These are phyloP conservation scores for Scutellaria baicalensis DNA, from an alignment of 257 asterid species.

Conservation along the genomic window DNA sequence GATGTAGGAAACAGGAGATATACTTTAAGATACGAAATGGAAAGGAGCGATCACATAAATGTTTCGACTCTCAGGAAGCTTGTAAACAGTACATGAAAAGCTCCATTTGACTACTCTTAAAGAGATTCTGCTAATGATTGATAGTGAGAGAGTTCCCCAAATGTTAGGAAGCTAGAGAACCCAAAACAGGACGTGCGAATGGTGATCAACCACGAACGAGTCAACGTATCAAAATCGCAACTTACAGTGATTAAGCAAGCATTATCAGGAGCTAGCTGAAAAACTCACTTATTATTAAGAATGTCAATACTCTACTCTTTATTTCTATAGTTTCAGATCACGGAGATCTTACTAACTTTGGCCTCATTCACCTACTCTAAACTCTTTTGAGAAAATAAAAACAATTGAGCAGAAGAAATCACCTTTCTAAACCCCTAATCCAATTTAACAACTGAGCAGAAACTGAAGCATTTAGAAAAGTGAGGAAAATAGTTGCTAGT, in stretches of 20 bases:
- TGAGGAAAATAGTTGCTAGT: too few relatives aligned
- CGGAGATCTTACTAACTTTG: background rate
- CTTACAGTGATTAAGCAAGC: background rate
- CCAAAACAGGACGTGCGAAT: background rate
- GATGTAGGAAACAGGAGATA: background rate
- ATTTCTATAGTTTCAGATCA: background rate
- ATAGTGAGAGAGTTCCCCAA: background rate
- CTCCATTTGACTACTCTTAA: background rate
- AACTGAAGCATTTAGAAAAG: too few relatives aligned
- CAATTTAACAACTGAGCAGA: too few relatives aligned
- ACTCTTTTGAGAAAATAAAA: too few relatives aligned
- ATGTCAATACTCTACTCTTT: background rate
- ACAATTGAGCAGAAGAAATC: too few relatives aligned
- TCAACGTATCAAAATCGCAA: background rate
- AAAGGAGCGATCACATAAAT: background rate
- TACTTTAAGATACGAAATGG: background rate
- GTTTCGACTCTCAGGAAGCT: background rate
- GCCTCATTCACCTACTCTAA: background rate
- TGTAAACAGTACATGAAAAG: background rate
- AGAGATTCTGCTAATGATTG: background rate
- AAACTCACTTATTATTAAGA: background rate
- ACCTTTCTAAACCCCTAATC: too few relatives aligned
- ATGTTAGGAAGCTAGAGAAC: background rate
- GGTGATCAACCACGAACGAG: background rate
- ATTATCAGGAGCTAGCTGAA: background rate